phyloP scores from a whole-genome alignment of 345 rosid species.

The Linum usitatissimum region DNA sequence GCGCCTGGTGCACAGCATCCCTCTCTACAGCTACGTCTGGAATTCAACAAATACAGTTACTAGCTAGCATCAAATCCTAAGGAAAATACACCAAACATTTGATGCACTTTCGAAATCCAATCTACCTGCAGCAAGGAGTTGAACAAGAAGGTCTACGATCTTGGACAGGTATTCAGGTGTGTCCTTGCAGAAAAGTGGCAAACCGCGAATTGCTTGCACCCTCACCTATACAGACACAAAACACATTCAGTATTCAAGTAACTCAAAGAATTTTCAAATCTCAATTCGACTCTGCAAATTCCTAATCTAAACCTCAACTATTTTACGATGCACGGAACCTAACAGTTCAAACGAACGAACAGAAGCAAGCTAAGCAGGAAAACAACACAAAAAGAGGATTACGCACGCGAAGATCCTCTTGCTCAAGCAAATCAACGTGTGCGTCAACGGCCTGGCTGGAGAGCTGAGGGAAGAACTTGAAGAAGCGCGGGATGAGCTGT shows the following conservation, averaged over 20 bases:
- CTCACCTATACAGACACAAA: conserved; percentile 51
- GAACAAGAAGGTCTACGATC: conserved; percentile 80
- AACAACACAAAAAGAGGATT: neutral
- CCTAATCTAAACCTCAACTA: neutral
- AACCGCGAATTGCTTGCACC: conserved; percentile 94
- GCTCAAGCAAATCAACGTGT: conserved; percentile 83
- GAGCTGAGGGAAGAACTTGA: conserved; percentile 87
- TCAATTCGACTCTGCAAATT: neutral
- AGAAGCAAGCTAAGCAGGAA: neutral
- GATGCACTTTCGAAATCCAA: neutral
- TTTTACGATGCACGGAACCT: neutral
- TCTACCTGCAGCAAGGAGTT: conserved; percentile 65
- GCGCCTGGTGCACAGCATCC: conserved; percentile 95
- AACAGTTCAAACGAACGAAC: neutral
- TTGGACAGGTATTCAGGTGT: conserved; percentile 63
- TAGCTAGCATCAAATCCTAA: conserved; percentile 2
- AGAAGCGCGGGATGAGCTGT: conserved; percentile 95
- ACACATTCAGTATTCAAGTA: conserved; percentile 1
- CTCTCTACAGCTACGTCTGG: conserved; percentile 88
- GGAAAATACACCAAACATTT: neutral
- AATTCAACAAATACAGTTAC: conserved; percentile 10
- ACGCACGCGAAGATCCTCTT: conserved; percentile 84
- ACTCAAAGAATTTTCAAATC: neutral
- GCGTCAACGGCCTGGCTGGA: conserved; percentile 56
- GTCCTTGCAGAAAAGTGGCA: conserved; percentile 93